These are phyloP conservation scores for Mucor saturninus DNA, from an alignment of 371 early-diverging fungal genomes.

Conservation along the genomic window DNA sequence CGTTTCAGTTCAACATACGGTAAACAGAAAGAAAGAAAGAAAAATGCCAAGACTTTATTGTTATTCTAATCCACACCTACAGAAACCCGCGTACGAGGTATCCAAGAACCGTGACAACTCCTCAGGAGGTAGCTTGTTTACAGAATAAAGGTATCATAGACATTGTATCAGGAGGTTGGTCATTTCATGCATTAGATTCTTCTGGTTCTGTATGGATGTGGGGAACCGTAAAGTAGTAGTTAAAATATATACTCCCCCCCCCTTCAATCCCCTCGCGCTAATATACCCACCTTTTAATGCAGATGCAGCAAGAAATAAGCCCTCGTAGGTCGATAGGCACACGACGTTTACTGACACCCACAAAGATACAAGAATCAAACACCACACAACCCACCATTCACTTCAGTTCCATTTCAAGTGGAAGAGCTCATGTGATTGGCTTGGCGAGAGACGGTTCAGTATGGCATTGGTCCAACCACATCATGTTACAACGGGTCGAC, in stretches of 20 bases:
- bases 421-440: constrained; percentile 48
- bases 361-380: constrained; percentile 5
- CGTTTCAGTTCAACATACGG: background rate
- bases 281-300: background rate
- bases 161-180: constrained; percentile 53
- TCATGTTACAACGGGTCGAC: constrained; percentile 27
- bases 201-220: constrained; percentile 51
- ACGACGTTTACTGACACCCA: constrained; percentile 3
- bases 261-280: too few relatives aligned
- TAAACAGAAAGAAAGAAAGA: background rate
- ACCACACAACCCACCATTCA: background rate
- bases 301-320: constrained; percentile 24
- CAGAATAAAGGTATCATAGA: constrained; percentile 45
- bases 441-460: constrained; percentile 35
- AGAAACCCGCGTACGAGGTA: constrained; percentile 2
- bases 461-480: constrained; percentile 47
- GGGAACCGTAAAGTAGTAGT: constrained; percentile 42
- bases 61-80: background rate
- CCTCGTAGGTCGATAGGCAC: constrained; percentile 11
- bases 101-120: constrained; percentile 20
- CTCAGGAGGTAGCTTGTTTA: constrained; percentile 32
- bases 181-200: constrained; percentile 50
- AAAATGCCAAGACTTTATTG: constrained; percentile 7
- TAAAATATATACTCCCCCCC: background rate
- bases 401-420: constrained; percentile 29